Percentiles rank a stretch among this genome's conserved stretches.
Evolutionary conservation across 2,329 filamentous ascomycete genomes (phyloP).

Genomic region (Pezicula carpinea): DNA sequence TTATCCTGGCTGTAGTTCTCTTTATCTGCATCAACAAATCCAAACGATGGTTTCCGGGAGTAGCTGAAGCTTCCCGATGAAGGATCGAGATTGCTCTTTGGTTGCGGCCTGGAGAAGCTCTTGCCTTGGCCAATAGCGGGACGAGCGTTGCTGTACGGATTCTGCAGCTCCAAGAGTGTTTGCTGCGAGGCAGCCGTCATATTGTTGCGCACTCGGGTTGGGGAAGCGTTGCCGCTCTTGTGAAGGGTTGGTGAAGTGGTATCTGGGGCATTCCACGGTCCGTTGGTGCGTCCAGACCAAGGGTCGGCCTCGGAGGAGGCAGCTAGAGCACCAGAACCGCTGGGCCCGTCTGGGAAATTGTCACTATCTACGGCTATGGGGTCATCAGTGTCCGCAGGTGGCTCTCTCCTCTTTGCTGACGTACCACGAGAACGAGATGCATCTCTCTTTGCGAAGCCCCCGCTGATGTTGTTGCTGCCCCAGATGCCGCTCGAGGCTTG

Average conservation of each 20-base stretch:
- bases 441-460: conserved; percentile 42
- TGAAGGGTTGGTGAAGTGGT: conserved; percentile 38
- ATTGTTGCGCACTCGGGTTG: conserved; percentile 48
- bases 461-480: conserved; percentile 41
- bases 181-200: conserved; percentile 32
- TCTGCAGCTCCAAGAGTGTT: conserved; percentile 38
- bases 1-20: conserved; percentile 22
- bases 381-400: conserved; percentile 18
- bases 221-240: conserved; percentile 49
- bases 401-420: conserved; percentile 17
- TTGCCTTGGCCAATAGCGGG: conserved; percentile 39
- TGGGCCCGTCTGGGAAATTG: conserved; percentile 46
- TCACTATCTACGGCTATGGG: conserved; percentile 32
- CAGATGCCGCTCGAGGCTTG: conserved; percentile 43
- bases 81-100: conserved; percentile 39
- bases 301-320: conserved; percentile 64
- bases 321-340: conserved; percentile 65
- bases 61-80: conserved; percentile 38
- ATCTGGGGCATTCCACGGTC: conserved; percentile 55
- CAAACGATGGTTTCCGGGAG: conserved; percentile 22
- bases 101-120: conserved; percentile 29
- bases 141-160: conserved; percentile 36
- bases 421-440: conserved; percentile 44
- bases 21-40: conserved; percentile 24
- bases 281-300: conserved; percentile 47